Conservation (phyloP, 1,284 basidiomycete genomes). For the Pterula multifida region DNA sequence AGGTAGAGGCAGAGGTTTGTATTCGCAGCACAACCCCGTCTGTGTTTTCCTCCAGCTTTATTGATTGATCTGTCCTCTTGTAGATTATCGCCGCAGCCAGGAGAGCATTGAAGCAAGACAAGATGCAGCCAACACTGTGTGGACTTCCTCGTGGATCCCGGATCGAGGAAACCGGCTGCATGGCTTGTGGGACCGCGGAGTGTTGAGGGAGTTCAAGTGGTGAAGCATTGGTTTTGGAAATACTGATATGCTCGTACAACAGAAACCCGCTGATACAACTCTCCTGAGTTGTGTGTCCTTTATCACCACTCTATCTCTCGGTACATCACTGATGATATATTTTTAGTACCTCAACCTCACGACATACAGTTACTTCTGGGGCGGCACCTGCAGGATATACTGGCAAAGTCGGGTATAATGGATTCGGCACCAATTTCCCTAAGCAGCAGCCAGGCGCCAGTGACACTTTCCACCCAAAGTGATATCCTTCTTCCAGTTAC, state of each 20-base stretch:
- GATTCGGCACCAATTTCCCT: not conserved
- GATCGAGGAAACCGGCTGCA: conserved; percentile 50
- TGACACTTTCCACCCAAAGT: too few species aligned
- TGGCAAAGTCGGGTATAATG: not conserved
- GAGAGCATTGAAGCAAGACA: conserved; percentile 57
- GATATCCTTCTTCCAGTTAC: too few species aligned
- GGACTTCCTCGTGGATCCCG: conserved; percentile 55
- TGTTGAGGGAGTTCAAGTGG: conserved; percentile 71
- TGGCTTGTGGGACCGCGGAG: conserved; percentile 65
- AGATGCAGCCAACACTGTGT: conserved; percentile 51
- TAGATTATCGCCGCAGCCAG: conserved; percentile 63
- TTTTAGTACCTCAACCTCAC: not conserved
- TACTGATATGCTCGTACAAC: conserved; percentile 25
- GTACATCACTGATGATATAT: not conserved
- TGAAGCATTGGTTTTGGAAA: conserved; percentile 60
- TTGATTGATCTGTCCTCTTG: conserved; percentile 4
- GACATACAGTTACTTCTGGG: not conserved
- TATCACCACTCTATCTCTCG: not conserved
- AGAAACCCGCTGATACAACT: not conserved
- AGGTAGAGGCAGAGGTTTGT: conserved; percentile 65
- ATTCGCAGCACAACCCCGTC: conserved; percentile 77
- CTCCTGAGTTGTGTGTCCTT: not conserved
- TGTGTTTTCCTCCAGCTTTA: conserved; percentile 18
- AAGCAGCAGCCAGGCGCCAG: too few species aligned
- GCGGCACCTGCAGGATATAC: not conserved